A percentile compares a stretch with the other conserved stretches of the same genome.
Conservation (phyloP, 495 filamentous ascomycete genomes). For the Penicillium roqueforti region DNA sequence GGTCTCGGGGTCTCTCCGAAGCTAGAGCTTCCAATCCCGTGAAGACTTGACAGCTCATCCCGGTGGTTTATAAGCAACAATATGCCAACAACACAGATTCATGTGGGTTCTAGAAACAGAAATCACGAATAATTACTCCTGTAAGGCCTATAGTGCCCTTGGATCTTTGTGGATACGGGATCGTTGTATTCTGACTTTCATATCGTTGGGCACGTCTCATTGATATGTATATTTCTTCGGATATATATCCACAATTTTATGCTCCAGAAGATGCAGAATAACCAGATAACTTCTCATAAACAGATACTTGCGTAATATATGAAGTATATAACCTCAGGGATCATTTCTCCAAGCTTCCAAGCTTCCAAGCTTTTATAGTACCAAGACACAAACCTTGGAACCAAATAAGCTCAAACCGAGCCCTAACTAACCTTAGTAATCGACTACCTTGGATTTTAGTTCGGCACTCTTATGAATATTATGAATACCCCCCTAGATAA, state of each 20-base stretch:
- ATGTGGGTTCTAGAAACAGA: not conserved
- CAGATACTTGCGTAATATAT: not conserved
- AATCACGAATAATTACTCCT: not conserved
- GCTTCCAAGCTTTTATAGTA: not conserved
- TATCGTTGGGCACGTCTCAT: not conserved
- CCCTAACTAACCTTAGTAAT: too few species aligned
- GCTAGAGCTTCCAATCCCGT: not conserved
- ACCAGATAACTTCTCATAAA: not conserved
- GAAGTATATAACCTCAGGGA: not conserved
- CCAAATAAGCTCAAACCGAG: not conserved
- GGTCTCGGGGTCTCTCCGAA: not conserved
- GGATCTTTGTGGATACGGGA: not conserved
- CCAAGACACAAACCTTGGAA: not conserved
- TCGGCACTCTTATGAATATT: too few species aligned
- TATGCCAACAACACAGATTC: not conserved
- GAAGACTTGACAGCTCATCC: not conserved
- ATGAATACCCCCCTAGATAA: too few species aligned
- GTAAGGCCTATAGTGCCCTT: not conserved
- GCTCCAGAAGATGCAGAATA: not conserved
- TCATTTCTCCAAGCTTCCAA: not conserved
- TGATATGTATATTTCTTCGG: not conserved
- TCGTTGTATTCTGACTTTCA: not conserved
- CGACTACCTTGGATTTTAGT: not conserved
- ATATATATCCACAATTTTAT: not conserved
- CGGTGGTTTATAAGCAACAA: not conserved